phyloP scores from a whole-genome alignment of 1,284 basidiomycete genomes.

The Leccinum pseudoinsigne region DNA sequence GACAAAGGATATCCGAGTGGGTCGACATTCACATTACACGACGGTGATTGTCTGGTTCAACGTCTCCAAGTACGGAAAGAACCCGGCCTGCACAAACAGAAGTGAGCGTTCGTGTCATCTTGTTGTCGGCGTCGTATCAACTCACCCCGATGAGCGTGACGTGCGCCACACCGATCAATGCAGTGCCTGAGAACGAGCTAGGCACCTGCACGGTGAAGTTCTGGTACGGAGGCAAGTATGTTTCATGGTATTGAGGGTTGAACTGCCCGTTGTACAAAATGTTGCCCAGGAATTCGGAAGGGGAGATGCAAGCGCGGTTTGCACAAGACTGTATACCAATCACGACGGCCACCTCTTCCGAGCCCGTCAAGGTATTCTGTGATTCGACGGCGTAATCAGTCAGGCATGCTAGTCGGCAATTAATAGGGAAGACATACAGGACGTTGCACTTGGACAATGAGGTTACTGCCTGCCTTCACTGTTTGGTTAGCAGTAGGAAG shows the following conservation, averaged over 20 bases:
- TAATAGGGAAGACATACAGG: not conserved
- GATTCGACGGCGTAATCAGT: not conserved
- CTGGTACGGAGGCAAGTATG: conserved; percentile 1
- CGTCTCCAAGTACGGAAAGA: not conserved
- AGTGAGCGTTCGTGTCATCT: not conserved
- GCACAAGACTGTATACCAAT: not conserved
- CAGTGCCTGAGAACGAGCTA: not conserved
- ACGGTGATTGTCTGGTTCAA: not conserved
- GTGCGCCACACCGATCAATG: not conserved
- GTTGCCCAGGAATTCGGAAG: not conserved
- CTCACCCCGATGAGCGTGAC: not conserved
- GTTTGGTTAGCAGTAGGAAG: not conserved
- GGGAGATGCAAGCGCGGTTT: not conserved
- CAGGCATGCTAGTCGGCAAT: not conserved
- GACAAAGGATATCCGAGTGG: not conserved
- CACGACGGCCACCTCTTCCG: not conserved
- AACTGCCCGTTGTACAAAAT: not conserved
- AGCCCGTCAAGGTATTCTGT: not conserved
- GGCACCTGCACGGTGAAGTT: not conserved
- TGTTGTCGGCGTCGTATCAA: not conserved
- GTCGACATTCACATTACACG: not conserved
- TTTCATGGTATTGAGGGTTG: not conserved
- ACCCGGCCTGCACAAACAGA: not conserved
- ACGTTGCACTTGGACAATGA: not conserved
- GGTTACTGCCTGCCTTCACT: not conserved